Evolutionary conservation across 2,329 filamentous ascomycete genomes (phyloP), one percentile per base, ranked within the genome.

Genomic region (Aspergillus aculeatus): DNA sequence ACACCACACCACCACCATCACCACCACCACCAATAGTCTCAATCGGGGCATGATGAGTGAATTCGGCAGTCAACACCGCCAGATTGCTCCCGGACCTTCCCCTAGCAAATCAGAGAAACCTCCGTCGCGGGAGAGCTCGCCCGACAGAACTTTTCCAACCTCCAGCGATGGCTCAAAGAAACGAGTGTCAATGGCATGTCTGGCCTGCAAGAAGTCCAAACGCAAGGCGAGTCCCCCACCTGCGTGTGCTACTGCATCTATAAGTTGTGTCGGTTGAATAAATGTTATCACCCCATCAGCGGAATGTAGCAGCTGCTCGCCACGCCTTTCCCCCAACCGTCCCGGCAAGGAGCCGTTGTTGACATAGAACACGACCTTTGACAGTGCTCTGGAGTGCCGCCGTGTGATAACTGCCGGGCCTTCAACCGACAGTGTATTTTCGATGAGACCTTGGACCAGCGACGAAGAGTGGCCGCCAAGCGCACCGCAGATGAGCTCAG

Each of bases 371-470:
- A 16, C 47, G 52, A 26, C 44, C 12, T 21, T 19, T 44, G 47
- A 52, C 53, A 76, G 73, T 78, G 75, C 62, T 75, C 75, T 16
- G 75, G 75, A 12, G 64, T 65, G 7, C 60, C 71, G 9, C 76
- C 76, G 1, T 79, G 77, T 55, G 68, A 75, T 24, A 76, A 76
- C 52, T 79, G 77, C 62, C 67, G 70, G 35, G 60, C 71, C 31
- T 75, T 73, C 53, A 68, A 71, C 23, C 64, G 71, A 31, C 66
- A 69, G 38, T 79, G 77, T 4, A 80, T 88, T 29, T 83, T 87
- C 69, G 86, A 89, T 68, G 83, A 85, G 69, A 84, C 83, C 1
- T 80, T 83, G 35, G 82, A 88, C 57, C 84, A 84, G 9, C 72
- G 77, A 11, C 73, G 75, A 4, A 73, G 76, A 19, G 73, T 77